phyloP scores from a whole-genome alignment of 129 eudicot genomes.

The Flaveria bidentis region DNA sequence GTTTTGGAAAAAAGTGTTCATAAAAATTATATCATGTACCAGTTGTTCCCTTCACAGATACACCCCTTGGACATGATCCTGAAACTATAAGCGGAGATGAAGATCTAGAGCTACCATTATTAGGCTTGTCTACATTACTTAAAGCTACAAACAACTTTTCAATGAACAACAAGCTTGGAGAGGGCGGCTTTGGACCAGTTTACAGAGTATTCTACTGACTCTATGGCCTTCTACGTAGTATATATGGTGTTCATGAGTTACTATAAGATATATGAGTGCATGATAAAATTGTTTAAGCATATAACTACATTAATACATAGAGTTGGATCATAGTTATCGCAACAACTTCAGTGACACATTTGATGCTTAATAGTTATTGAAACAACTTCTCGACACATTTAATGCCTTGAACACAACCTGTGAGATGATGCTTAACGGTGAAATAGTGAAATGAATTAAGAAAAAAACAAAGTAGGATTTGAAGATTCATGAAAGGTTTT shows the following conservation, averaged over 20 bases:
- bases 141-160: constrained; percentile 44
- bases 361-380: no score
- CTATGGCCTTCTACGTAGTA: background rate
- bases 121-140: constrained; percentile 29
- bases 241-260: background rate
- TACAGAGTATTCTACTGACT: constrained; percentile 25
- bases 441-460: background rate
- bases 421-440: background rate
- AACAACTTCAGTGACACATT: no score
- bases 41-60: background rate
- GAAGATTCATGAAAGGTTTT: background rate
- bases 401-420: no score
- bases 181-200: constrained; percentile 53
- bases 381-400: no score
- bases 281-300: no score
- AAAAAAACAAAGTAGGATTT: background rate
- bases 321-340: no score
- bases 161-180: constrained; percentile 40
- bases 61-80: background rate
- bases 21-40: no score
- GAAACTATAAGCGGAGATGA: background rate
- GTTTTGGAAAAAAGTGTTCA: no score
- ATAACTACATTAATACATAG: no score
- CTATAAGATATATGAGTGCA: no score
- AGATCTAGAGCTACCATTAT: constrained; percentile 40